Evolutionary conservation across 371 early-diverging fungal species (phyloP).

Genomic region (Mucor racemosus): DNA sequence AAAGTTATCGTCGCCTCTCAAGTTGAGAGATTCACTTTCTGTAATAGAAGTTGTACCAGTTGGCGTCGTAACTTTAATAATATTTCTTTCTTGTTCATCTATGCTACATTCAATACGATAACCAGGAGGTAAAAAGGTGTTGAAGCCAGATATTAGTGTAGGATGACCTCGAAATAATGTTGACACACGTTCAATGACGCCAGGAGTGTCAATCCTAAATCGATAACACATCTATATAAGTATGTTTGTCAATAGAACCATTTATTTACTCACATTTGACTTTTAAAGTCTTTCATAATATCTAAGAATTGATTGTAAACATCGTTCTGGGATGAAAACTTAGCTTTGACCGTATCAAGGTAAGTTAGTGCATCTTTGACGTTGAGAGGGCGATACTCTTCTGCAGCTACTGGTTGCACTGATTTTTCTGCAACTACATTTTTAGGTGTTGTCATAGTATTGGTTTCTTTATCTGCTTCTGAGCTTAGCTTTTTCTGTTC

Average conservation of each 20-base stretch:
- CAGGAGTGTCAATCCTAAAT: constrained; percentile 93
- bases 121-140: constrained; percentile 98
- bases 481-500: background rate
- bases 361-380: constrained; percentile 94
- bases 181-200: constrained; percentile 97
- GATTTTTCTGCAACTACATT: background rate
- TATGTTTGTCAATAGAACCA: background rate
- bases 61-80: constrained; percentile 90
- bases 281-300: constrained; percentile 99
- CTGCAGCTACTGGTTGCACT: background rate
- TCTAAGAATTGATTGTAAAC: constrained; percentile 97
- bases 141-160: constrained; percentile 95
- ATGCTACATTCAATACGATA: constrained; percentile 89
- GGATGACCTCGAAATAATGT: constrained; percentile 94
- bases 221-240: background rate
- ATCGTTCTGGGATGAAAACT: constrained; percentile 89
- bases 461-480: background rate
- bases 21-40: constrained; percentile 14
- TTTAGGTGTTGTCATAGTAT: background rate
- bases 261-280: constrained; percentile 71
- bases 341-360: constrained; percentile 94
- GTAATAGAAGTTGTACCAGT: constrained; percentile 63
- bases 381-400: constrained; percentile 50
- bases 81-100: constrained; percentile 70
- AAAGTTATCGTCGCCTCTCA: background rate